Conservation (phyloP, 2,329 filamentous ascomycete species). For the Trichoderma sp. region DNA sequence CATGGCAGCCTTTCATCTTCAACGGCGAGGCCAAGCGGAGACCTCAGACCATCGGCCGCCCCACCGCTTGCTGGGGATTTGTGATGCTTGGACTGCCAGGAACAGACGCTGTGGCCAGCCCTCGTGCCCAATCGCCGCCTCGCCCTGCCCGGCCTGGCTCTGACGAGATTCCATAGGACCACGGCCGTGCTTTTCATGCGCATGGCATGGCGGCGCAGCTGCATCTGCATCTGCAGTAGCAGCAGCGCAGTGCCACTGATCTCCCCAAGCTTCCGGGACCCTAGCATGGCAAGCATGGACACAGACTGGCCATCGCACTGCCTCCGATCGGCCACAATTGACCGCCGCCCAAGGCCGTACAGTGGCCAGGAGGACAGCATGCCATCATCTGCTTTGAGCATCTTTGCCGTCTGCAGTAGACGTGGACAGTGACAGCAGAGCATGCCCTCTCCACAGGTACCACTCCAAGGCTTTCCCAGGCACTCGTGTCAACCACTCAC, state of each 20-base stretch:
- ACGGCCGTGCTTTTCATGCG: constrained; percentile 32
- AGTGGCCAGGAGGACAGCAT: not conserved
- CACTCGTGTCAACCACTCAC: constrained; percentile 33
- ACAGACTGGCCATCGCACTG: constrained; percentile 14
- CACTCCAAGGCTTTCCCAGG: constrained; percentile 25
- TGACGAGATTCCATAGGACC: constrained; percentile 24
- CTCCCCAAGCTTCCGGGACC: constrained; percentile 17
- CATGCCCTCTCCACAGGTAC: constrained; percentile 23
- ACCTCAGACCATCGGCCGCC: constrained; percentile 6
- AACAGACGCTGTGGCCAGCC: constrained; percentile 28
- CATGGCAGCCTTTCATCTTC: constrained; percentile 15
- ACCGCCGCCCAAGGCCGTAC: constrained; percentile 13
- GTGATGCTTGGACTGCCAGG: constrained; percentile 13
- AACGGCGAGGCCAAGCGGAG: constrained; percentile 7
- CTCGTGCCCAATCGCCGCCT: constrained; percentile 37
- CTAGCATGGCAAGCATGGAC: constrained; percentile 3
- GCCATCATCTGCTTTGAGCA: not conserved
- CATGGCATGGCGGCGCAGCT: constrained; percentile 47
- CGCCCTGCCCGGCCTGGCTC: constrained; percentile 24
- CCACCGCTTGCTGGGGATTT: constrained; percentile 9
- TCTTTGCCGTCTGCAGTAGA: not conserved
- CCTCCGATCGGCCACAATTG: constrained; percentile 20
- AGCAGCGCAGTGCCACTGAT: constrained; percentile 19
- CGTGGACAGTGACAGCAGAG: constrained; percentile 23
- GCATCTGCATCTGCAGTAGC: constrained; percentile 17